phyloP scores from a whole-genome alignment of 176 grass and related monocot species.

The Avena insularis region DNA sequence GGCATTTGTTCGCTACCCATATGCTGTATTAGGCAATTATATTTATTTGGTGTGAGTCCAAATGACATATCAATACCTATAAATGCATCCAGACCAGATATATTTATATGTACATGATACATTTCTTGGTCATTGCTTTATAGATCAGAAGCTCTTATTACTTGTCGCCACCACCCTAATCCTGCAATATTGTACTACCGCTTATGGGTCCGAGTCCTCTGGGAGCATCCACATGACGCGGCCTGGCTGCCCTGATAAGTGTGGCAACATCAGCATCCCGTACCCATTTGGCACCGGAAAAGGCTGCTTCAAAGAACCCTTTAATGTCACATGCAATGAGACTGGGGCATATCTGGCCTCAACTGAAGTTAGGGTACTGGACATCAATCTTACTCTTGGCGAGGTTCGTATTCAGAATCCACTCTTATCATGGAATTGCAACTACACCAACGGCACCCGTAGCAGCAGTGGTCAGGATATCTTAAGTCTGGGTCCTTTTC shows the following conservation, averaged over 20 bases:
- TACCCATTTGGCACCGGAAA: slow-evolving; percentile 56
- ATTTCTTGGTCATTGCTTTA: not conserved
- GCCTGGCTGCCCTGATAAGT: slow-evolving; percentile 43
- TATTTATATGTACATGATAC: not conserved
- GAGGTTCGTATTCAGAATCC: not conserved
- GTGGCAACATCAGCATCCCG: slow-evolving; percentile 54
- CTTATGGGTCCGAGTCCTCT: not conserved
- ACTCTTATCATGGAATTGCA: not conserved
- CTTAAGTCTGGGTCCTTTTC: not conserved
- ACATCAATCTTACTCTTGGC: not conserved
- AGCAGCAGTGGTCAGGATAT: not conserved
- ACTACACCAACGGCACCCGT: not conserved
- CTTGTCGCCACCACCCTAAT: not conserved
- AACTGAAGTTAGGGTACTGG: not conserved
- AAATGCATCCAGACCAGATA: not conserved
- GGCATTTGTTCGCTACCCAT: too few relatives aligned
- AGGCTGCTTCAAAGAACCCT: slow-evolving; percentile 35
- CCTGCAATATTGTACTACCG: not conserved
- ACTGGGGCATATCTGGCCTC: not conserved
- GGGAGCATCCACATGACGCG: not conserved
- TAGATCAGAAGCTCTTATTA: slow-evolving; percentile 12
- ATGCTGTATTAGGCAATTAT: too few relatives aligned
- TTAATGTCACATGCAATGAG: slow-evolving; percentile 13
- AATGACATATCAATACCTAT: too few relatives aligned
- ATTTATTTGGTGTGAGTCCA: too few relatives aligned